Evolutionary conservation across 306 rosid species (phyloP).

Genomic region (Citrullus mucosospermus): DNA sequence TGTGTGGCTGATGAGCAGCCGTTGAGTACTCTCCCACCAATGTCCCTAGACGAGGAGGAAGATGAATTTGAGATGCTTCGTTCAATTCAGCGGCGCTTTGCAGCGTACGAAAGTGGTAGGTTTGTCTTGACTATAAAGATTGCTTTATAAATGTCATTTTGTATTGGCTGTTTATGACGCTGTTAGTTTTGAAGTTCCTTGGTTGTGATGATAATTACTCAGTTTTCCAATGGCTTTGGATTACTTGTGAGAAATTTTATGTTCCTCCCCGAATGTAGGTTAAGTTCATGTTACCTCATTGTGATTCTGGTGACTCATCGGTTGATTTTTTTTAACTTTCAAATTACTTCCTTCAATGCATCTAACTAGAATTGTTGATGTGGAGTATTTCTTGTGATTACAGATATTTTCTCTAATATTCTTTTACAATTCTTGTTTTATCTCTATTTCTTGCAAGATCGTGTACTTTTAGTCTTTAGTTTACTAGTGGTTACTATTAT

Average conservation of each 20-base stretch:
- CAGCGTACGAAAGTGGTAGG: constrained; percentile 36
- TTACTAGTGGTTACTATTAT: neutral
- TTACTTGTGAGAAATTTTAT: neutral
- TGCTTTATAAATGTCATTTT: neutral
- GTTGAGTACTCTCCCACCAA: constrained; percentile 21
- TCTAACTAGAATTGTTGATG: neutral
- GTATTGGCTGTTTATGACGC: neutral
- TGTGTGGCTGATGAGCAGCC: constrained; percentile 17
- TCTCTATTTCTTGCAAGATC: neutral
- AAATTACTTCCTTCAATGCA: neutral
- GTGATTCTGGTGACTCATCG: no score
- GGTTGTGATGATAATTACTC: neutral
- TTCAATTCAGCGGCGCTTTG: constrained; percentile 45
- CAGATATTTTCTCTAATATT: neutral
- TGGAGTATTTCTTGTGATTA: neutral
- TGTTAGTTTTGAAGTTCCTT: neutral
- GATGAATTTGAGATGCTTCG: constrained; percentile 57
- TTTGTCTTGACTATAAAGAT: neutral
- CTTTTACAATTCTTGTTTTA: neutral
- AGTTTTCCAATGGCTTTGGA: neutral
- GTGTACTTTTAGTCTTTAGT: neutral
- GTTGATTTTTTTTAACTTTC: no score
- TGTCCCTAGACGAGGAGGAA: constrained; percentile 36
- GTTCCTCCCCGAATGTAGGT: neutral
- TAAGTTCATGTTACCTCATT: no score